phyloP scores from a whole-genome alignment of 1,284 basidiomycete genomes.

The Sphagnurus paluster region DNA sequence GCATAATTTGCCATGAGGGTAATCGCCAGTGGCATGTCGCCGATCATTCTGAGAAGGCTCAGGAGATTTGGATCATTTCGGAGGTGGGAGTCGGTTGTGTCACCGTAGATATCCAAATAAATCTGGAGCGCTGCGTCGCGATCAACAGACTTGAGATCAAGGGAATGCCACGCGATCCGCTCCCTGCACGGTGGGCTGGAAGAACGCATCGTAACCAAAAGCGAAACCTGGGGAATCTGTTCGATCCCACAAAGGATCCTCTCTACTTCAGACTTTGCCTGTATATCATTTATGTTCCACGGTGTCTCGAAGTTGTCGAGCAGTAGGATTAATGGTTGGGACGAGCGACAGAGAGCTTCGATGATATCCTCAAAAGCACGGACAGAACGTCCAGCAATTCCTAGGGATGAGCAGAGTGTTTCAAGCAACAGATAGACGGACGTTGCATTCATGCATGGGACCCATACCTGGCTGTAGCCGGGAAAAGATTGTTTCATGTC shows the following conservation, averaged over 20 bases:
- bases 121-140: constrained; percentile 16
- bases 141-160: constrained; percentile 12
- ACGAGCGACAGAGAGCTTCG: constrained; percentile 6
- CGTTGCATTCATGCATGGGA: constrained; percentile 26
- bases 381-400: constrained; percentile 13
- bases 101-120: constrained; percentile 20
- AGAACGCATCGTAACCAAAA: no score
- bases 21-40: constrained; percentile 24
- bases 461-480: no score
- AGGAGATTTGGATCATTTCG: constrained; percentile 14
- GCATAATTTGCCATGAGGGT: constrained; percentile 1
- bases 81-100: no score
- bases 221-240: constrained; percentile 17
- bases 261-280: constrained; percentile 19
- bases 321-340: constrained; percentile 19
- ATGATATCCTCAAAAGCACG: constrained; percentile 17
- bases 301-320: constrained; percentile 15
- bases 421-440: constrained; percentile 23
- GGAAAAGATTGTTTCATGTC: constrained; percentile 11
- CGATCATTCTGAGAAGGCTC: constrained; percentile 23
- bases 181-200: constrained; percentile 18
- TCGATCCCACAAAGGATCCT: constrained; percentile 16
- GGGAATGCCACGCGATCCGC: constrained; percentile 16
- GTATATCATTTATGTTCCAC: no score
- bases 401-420: constrained; percentile 21